Conservation (phyloP, 345 rosid genomes). For the Luvunga scandens region DNA sequence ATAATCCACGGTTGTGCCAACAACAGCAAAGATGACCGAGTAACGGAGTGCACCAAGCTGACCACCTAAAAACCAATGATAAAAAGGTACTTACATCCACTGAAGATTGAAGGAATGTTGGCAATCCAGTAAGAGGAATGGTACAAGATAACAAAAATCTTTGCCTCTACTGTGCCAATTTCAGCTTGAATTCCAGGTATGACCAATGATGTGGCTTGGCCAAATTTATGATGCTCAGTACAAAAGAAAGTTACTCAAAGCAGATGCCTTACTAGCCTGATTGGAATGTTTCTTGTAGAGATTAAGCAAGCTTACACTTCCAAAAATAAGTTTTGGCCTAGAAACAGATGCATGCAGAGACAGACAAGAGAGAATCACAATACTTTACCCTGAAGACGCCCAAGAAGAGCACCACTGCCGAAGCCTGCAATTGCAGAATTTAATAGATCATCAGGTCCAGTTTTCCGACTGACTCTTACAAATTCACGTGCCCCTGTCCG, state of each 20-base stretch:
- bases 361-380: neutral
- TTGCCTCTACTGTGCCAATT: neutral
- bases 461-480: conserved; percentile 61
- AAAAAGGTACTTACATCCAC: neutral
- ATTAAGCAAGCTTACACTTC: conserved; percentile 8
- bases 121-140: neutral
- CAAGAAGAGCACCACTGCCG: conserved; percentile 78
- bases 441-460: conserved; percentile 62
- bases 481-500: conserved; percentile 75
- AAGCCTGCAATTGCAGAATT: conserved; percentile 81
- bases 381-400: conserved; percentile 71
- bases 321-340: neutral
- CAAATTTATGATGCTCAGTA: neutral
- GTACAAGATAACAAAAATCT: neutral
- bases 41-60: conserved; percentile 73
- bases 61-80: conserved; percentile 55
- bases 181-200: neutral
- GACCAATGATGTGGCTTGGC: neutral
- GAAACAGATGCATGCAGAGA: neutral
- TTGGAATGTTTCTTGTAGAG: neutral
- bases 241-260: neutral
- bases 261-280: neutral
- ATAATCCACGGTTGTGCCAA: conserved; percentile 60
- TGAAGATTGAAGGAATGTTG: neutral
- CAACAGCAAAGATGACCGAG: conserved; percentile 57